A percentile compares a stretch with the other conserved stretches of the same genome.
These are phyloP conservation scores for Sporothrix dimorphospora DNA, from an alignment of 2,329 filamentous ascomycete genomes.

Conservation along the genomic window DNA sequence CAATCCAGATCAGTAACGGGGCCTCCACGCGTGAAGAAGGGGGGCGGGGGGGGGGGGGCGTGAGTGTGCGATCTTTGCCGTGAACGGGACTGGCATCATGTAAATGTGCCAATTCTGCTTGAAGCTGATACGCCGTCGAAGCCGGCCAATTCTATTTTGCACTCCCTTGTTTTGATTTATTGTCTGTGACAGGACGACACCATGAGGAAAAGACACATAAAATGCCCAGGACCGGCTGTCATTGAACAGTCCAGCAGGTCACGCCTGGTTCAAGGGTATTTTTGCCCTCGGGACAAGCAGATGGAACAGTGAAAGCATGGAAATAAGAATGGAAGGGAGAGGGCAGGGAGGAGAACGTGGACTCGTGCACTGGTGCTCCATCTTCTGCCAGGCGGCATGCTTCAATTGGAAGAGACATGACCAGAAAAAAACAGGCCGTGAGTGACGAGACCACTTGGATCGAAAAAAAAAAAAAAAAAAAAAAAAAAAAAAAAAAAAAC, in stretches of 20 bases:
- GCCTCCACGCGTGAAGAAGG: constrained; percentile 14
- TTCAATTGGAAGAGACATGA: not conserved
- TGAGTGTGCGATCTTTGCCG: not conserved
- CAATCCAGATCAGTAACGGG: constrained; percentile 5
- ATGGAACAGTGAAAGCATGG: not conserved
- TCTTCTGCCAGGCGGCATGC: constrained; percentile 11
- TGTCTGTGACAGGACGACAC: constrained; percentile 2
- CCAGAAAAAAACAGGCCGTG: not conserved
- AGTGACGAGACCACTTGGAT: not conserved
- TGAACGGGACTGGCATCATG: constrained; percentile 18
- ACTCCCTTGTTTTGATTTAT: constrained; percentile 4
- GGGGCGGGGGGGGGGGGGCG: not conserved
- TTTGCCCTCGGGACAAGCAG: not conserved
- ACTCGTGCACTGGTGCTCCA: constrained; percentile 13
- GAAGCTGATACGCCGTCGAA: not conserved
- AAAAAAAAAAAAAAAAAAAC: not conserved
- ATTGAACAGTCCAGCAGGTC: not conserved
- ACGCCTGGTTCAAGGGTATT: not conserved
- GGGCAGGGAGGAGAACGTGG: not conserved
- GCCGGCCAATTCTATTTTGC: not conserved
- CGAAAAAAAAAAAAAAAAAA: not conserved
- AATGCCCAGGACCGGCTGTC: not conserved
- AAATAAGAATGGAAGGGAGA: not conserved
- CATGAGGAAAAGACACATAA: not conserved
- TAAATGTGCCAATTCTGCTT: constrained; percentile 2